Percentiles rank a stretch among this genome's conserved stretches.
Evolutionary conservation across 2,329 filamentous ascomycete genomes (phyloP).

Genomic region (Apiospora marii): DNA sequence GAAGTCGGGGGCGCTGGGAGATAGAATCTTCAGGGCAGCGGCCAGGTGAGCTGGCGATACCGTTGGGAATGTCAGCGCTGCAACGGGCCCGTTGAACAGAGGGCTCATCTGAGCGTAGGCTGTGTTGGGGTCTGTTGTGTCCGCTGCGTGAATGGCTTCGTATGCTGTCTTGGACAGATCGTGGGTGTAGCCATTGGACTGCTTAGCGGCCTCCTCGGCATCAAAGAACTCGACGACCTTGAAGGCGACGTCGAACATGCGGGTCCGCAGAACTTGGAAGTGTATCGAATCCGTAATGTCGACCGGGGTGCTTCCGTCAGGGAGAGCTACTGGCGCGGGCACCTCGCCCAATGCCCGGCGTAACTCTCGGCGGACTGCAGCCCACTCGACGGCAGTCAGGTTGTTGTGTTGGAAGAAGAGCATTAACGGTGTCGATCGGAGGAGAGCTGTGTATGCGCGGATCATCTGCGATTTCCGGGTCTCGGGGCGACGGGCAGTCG

Average conservation of each 20-base stretch:
- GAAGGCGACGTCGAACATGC: constrained; percentile 86
- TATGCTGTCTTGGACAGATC: constrained; percentile 64
- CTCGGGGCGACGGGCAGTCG: constrained; percentile 85
- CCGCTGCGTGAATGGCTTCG: constrained; percentile 51
- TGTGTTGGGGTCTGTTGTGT: constrained; percentile 44
- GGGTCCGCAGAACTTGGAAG: constrained; percentile 85
- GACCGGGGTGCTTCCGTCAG: constrained; percentile 49
- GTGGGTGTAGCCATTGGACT: constrained; percentile 53
- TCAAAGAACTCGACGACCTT: constrained; percentile 86
- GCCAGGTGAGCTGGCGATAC: constrained; percentile 87
- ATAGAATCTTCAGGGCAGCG: constrained; percentile 78
- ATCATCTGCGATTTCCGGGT: constrained; percentile 89
- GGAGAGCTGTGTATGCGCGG: constrained; percentile 85
- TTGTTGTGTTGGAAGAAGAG: constrained; percentile 82
- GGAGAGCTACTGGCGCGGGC: constrained; percentile 40
- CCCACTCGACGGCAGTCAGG: constrained; percentile 76
- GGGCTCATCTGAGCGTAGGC: constrained; percentile 70
- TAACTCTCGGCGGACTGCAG: constrained; percentile 75
- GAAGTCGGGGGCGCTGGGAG: constrained; percentile 76
- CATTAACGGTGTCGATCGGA: constrained; percentile 84
- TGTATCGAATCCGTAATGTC: constrained; percentile 70
- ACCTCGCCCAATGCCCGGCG: constrained; percentile 55
- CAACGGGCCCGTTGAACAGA: constrained; percentile 82
- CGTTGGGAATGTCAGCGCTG: constrained; percentile 79
- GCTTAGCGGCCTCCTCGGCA: constrained; percentile 50